Conservation (phyloP, 805 yeast species). For the Millerozyma acaciae region DNA sequence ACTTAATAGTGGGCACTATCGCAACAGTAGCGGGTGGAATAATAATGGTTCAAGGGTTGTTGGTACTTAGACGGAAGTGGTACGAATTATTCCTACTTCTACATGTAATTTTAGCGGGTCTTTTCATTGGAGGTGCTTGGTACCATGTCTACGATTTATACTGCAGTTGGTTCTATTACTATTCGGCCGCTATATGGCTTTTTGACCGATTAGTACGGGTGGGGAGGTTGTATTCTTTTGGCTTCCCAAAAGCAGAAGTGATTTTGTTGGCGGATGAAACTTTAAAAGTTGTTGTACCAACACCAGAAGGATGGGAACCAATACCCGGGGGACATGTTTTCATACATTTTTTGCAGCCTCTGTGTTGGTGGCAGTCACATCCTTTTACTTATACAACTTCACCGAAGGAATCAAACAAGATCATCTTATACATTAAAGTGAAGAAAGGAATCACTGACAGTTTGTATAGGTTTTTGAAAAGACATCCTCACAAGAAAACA, state of each 20-base stretch:
- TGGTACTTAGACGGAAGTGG: conserved; percentile 41
- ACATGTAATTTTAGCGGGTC: conserved; percentile 54
- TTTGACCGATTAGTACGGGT: conserved; percentile 61
- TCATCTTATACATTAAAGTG: conserved; percentile 30
- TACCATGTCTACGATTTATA: conserved; percentile 43
- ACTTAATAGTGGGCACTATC: conserved; percentile 24
- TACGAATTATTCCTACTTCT: conserved; percentile 52
- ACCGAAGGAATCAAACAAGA: conserved; percentile 13
- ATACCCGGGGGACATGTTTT: conserved; percentile 63
- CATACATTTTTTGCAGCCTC: conserved; percentile 44
- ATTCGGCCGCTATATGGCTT: conserved; percentile 64
- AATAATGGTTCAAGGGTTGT: conserved; percentile 44
- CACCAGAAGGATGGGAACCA: conserved; percentile 52
- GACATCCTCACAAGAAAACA: conserved; percentile 15
- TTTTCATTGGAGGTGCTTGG: conserved; percentile 47
- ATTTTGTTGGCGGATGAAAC: conserved; percentile 42
- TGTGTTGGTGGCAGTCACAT: conserved; percentile 61
- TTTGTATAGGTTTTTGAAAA: conserved; percentile 16
- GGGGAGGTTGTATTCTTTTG: conserved; percentile 53
- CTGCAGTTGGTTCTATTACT: conserved; percentile 39
- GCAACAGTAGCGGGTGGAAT: conserved; percentile 33
- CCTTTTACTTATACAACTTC: conserved; percentile 50
- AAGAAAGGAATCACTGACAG: conserved; percentile 30
- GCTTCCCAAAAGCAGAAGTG: conserved; percentile 51
- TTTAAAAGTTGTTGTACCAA: conserved; percentile 46